Evolutionary conservation across 257 asterid species (phyloP).

Genomic region (Coffea eugenioides): DNA sequence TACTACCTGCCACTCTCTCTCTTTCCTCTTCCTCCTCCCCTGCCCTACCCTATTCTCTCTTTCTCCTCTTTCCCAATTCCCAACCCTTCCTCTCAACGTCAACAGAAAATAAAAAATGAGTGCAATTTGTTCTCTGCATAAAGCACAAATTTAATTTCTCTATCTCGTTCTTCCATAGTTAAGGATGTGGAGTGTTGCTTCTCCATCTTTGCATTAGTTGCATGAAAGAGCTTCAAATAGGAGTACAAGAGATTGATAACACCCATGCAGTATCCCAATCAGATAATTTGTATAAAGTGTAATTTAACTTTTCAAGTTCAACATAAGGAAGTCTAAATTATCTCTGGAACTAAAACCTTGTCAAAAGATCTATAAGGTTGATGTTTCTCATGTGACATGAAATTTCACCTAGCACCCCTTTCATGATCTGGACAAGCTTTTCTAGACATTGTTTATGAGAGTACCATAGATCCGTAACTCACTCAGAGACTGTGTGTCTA

Average conservation of each 20-base stretch:
- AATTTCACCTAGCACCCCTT: conserved; percentile 80
- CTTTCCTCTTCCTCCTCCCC: too few species aligned
- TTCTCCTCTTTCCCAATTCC: too few species aligned
- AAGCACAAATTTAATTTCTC: conserved; percentile 60
- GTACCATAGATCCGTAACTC: conserved; percentile 98
- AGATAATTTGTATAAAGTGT: conserved; percentile 25
- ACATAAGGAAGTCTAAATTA: conserved; percentile 22
- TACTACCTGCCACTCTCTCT: too few species aligned
- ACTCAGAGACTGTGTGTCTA: conserved; percentile 88
- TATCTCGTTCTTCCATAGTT: conserved; percentile 69
- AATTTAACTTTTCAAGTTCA: conserved; percentile 14
- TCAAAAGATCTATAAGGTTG: conserved; percentile 82
- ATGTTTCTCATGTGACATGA: conserved; percentile 76
- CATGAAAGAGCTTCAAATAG: conserved; percentile 79
- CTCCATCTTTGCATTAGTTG: conserved; percentile 60
- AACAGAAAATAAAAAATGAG: conserved; percentile 82
- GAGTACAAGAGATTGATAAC: conserved; percentile 51
- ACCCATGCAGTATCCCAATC: conserved; percentile 60
- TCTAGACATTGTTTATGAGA: conserved; percentile 87
- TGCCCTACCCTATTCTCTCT: too few species aligned
- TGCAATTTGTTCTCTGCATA: conserved; percentile 88
- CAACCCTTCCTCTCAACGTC: conserved; percentile 51
- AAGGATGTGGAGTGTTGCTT: conserved; percentile 46
- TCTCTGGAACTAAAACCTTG: conserved; percentile 54
- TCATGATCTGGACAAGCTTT: conserved; percentile 85